Percentiles rank a stretch among this genome's conserved stretches.
Conservation (phyloP, 768 basidiomycete genomes). For the Suillus subluteus region DNA sequence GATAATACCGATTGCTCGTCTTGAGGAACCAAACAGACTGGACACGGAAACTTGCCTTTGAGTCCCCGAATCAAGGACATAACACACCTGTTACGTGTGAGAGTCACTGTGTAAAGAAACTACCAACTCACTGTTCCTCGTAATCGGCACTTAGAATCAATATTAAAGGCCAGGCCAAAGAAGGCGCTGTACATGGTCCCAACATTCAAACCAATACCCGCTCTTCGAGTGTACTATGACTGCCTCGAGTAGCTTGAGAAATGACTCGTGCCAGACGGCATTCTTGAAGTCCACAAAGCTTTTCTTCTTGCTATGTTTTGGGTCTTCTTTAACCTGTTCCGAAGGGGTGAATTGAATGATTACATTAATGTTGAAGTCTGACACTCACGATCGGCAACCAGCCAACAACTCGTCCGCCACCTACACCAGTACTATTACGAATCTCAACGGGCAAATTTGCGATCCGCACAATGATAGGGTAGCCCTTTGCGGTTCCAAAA, state of each 20-base stretch:
- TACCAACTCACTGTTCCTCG: not conserved
- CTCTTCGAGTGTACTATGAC: conserved; percentile 1
- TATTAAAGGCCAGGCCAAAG: conserved; percentile 1
- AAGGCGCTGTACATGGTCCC: not conserved
- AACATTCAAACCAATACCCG: not conserved
- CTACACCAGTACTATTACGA: not conserved
- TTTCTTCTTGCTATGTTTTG: not conserved
- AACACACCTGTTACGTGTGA: not conserved
- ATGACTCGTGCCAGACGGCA: not conserved
- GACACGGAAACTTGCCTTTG: not conserved
- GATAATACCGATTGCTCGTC: not conserved
- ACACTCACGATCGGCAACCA: not conserved
- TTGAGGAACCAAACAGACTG: not conserved
- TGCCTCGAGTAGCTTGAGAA: not conserved
- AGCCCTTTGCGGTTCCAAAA: not conserved
- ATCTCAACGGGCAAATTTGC: not conserved
- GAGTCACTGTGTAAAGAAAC: not conserved
- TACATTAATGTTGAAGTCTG: not conserved
- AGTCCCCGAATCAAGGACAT: not conserved
- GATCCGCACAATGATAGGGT: not conserved
- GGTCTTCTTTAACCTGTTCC: not conserved
- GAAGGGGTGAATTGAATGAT: not conserved
- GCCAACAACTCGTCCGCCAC: not conserved
- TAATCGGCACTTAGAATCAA: not conserved
- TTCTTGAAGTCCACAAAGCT: not conserved